phyloP scores from a whole-genome alignment of 129 eudicot species.

The Silybum marianum region DNA sequence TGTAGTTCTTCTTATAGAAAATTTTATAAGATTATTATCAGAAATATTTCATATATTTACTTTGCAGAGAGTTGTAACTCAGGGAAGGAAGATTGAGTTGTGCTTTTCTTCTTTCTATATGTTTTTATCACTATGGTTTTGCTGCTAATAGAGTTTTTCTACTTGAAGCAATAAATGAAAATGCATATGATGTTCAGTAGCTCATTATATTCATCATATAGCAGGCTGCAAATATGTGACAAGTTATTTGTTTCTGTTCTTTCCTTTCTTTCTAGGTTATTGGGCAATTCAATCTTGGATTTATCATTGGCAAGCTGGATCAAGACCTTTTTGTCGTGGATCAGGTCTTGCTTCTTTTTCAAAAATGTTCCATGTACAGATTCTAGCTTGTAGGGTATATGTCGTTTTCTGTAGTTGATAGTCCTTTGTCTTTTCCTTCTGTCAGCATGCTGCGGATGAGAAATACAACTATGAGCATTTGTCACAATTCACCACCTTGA shows the following conservation, averaged over 20 bases:
- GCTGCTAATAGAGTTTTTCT: neutral
- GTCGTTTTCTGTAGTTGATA: constrained; percentile 9
- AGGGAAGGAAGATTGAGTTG: neutral
- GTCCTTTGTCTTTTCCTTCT: constrained; percentile 14
- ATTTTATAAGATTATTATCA: neutral
- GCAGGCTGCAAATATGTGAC: constrained; percentile 22
- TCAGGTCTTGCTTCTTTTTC: constrained; percentile 56
- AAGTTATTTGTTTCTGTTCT: neutral
- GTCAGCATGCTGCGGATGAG: constrained; percentile 99
- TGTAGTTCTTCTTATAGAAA: neutral
- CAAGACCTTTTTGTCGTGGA: constrained; percentile 92
- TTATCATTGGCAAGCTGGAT: constrained; percentile 87
- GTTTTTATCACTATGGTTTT: neutral
- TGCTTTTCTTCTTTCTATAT: neutral
- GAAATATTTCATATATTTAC: neutral
- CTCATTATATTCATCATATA: constrained; percentile 13
- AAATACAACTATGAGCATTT: constrained; percentile 90
- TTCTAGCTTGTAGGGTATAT: constrained; percentile 18
- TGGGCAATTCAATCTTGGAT: constrained; percentile 97
- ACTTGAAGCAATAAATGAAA: neutral
- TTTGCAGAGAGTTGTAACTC: neutral
- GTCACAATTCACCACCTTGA: constrained; percentile 74
- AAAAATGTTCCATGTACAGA: constrained; percentile 8
- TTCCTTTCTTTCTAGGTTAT: constrained; percentile 50
- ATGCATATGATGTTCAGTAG: neutral